A percentile compares a stretch with the other conserved stretches of the same genome.
Evolutionary conservation across 306 rosid species (phyloP).

Genomic region (Crataegus laevigata): DNA sequence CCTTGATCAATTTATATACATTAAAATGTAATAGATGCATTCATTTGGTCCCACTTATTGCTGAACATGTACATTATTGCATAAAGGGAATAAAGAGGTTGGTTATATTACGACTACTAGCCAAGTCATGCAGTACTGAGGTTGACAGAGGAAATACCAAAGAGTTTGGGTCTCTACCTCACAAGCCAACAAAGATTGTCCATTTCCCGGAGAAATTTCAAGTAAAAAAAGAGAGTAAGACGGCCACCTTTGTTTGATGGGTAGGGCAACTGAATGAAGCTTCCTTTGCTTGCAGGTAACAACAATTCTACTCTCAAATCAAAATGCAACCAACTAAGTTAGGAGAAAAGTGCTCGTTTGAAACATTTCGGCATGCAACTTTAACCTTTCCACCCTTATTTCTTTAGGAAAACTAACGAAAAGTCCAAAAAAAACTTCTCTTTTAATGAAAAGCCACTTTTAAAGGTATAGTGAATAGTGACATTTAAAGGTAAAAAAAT

Average conservation of each 20-base stretch:
- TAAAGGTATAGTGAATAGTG: no score
- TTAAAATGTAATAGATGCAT: not conserved
- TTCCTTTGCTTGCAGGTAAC: slow-evolving; percentile 23
- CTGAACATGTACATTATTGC: slow-evolving; percentile 6
- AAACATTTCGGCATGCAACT: slow-evolving; percentile 6
- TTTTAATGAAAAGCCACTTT: no score
- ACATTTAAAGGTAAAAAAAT: no score
- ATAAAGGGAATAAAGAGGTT: slow-evolving; percentile 19
- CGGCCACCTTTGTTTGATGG: slow-evolving; percentile 1
- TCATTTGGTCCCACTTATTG: slow-evolving; percentile 18
- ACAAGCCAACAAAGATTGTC: slow-evolving; percentile 17
- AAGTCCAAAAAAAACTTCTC: no score
- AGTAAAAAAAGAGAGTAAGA: slow-evolving; percentile 2
- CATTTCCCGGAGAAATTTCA: slow-evolving; percentile 4
- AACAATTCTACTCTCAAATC: slow-evolving; percentile 13
- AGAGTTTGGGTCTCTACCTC: slow-evolving; percentile 5
- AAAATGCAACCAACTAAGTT: slow-evolving; percentile 4
- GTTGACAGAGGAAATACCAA: slow-evolving; percentile 36
- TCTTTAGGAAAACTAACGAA: no score
- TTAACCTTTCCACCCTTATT: not conserved
- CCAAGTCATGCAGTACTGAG: not conserved
- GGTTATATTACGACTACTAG: not conserved
- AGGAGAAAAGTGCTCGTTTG: slow-evolving; percentile 12
- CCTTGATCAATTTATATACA: not conserved
- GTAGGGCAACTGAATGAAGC: slow-evolving; percentile 20